Evolutionary conservation across 306 rosid genomes (phyloP), one percentile per base, ranked within the genome.

Genomic region (Quercus glauca): DNA sequence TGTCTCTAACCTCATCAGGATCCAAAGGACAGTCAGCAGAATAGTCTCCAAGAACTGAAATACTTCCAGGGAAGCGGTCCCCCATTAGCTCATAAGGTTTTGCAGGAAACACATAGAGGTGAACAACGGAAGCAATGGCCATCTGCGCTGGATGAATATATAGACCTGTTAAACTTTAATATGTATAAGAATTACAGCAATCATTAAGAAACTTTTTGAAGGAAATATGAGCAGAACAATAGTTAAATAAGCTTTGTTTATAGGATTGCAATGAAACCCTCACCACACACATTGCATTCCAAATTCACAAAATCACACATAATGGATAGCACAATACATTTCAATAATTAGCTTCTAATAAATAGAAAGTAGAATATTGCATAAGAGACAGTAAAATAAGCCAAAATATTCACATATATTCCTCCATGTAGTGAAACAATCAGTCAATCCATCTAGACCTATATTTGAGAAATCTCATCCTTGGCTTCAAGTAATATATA

Each of bases 71-170:
- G 81, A 87, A 83, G 64, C 84, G 82, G 55, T 96, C 99, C 79
- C 99, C 99, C 99, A 96, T 91, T 75, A 89, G 87, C 86, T 91
- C 97, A 74, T 96, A 96, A 74, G 98, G 99, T 88, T 91, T 93
- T 76, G 99, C 92, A 31, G 99, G 92, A 82, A 96, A 96, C 79
- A 96, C 99, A 81, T 88, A 93, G 58, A 96, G 92, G 90, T 96
- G 99, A 82, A 96, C 97, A 74, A 89, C 55, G 68, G 99, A 91
- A 86, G 99, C 99, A 87, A 96, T 83, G 86, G 88, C 92, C 99
- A 96, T 96, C 99, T 96, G 99, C 76, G 85, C 90, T 83, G 89
- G 92, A 88, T 85, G 79, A 90, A 93, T 72, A 80, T 76, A 81
- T 83, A 86, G 73, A 79, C 83, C 81, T 87, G 88, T 89, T 77